Percentiles rank a stretch among this genome's conserved stretches.
Evolutionary conservation across 2,329 filamentous ascomycete genomes (phyloP).

Genomic region (Aureobasidium sp.): DNA sequence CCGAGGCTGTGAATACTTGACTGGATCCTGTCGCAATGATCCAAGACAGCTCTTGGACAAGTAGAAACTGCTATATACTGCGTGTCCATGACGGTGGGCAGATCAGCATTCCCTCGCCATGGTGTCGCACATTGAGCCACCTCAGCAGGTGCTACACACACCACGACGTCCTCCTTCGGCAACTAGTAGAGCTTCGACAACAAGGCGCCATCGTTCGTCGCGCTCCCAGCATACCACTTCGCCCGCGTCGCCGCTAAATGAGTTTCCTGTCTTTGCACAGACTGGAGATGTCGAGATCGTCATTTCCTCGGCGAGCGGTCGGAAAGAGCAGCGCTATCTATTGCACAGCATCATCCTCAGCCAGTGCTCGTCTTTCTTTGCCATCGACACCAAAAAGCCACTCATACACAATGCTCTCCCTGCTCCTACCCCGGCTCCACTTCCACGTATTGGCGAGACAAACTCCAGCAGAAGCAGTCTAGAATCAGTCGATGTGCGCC

Average conservation of each 20-base stretch:
- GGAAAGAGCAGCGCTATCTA: slow-evolving; percentile 74
- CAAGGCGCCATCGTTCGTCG: slow-evolving; percentile 64
- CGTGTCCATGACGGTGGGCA: background rate
- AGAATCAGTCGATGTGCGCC: slow-evolving; percentile 22
- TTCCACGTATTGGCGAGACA: background rate
- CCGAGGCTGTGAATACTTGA: background rate
- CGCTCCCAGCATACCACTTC: slow-evolving; percentile 68
- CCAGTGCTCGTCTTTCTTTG: slow-evolving; percentile 90
- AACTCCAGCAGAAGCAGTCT: slow-evolving; percentile 2
- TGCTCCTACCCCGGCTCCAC: background rate
- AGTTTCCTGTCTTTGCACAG: slow-evolving; percentile 85
- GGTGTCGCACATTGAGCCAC: slow-evolving; percentile 56
- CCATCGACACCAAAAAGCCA: slow-evolving; percentile 61
- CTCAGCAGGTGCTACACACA: slow-evolving; percentile 23
- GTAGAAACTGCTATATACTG: background rate
- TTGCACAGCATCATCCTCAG: slow-evolving; percentile 81
- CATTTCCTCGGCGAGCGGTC: slow-evolving; percentile 53
- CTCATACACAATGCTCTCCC: slow-evolving; percentile 20
- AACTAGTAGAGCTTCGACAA: slow-evolving; percentile 52
- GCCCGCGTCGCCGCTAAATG: slow-evolving; percentile 55
- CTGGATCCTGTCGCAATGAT: background rate
- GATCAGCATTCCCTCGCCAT: slow-evolving; percentile 31
- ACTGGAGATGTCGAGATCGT: slow-evolving; percentile 91
- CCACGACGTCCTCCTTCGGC: slow-evolving; percentile 54
- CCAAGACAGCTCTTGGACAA: background rate